These are phyloP conservation scores for Dactylis glomerata DNA, from an alignment of 176 grass and related monocot species.

Conservation along the genomic window DNA sequence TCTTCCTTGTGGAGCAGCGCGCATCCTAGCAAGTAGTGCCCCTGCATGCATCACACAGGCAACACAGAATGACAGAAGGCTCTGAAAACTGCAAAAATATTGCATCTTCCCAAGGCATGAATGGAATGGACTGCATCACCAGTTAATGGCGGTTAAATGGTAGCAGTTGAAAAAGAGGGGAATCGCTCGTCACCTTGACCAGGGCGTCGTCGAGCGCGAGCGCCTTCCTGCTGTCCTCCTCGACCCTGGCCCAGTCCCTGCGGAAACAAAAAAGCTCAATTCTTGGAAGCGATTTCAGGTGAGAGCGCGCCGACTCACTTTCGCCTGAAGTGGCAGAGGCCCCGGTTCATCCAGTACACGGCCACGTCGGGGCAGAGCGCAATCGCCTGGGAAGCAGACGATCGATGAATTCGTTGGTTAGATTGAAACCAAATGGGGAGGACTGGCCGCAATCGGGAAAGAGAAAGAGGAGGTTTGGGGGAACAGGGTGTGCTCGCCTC, in stretches of 20 bases:
- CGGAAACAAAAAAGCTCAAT: no score
- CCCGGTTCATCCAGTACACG: slow-evolving; percentile 82
- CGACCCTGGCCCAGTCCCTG: slow-evolving; percentile 82
- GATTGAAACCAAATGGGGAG: neutral
- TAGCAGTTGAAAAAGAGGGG: neutral
- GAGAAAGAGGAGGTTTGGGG: neutral
- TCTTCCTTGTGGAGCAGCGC: slow-evolving; percentile 66
- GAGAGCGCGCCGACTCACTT: slow-evolving; percentile 34
- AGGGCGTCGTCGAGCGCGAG: slow-evolving; percentile 64
- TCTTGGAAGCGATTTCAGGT: no score
- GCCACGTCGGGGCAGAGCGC: slow-evolving; percentile 69
- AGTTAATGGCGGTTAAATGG: no score
- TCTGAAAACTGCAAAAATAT: no score
- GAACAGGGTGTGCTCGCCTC: slow-evolving; percentile 37
- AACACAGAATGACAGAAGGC: neutral
- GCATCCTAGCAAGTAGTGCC: slow-evolving; percentile 66
- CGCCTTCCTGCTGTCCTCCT: slow-evolving; percentile 84
- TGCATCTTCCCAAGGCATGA: neutral
- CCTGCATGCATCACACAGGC: slow-evolving; percentile 37
- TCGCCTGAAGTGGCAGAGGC: slow-evolving; percentile 58
- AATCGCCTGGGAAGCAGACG: slow-evolving; percentile 50
- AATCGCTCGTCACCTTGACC: slow-evolving; percentile 40
- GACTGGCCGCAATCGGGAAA: neutral
- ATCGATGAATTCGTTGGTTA: neutral
- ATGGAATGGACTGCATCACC: no score